A percentile compares a stretch with the other conserved stretches of the same genome.
phyloP scores from a whole-genome alignment of 768 basidiomycete species.

The Tremella fuciformis region DNA sequence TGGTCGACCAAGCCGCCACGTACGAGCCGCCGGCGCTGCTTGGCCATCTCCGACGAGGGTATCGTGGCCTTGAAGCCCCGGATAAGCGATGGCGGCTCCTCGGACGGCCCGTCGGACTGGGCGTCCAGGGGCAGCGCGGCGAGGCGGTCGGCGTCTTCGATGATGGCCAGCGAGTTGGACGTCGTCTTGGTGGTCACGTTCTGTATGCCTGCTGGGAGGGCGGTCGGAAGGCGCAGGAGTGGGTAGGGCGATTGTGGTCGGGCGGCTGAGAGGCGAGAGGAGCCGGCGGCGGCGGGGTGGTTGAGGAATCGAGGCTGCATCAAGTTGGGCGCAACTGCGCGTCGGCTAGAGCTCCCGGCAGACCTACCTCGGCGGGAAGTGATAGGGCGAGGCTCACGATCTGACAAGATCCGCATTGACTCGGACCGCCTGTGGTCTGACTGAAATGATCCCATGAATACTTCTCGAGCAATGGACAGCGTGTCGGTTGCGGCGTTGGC shows the following conservation, averaged over 20 bases:
- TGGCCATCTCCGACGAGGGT: slow-evolving; percentile 78
- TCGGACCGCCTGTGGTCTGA: slow-evolving; percentile 45
- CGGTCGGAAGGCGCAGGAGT: slow-evolving; percentile 35
- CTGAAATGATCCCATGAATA: slow-evolving; percentile 44
- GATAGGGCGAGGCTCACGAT: slow-evolving; percentile 33
- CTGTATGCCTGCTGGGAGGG: slow-evolving; percentile 31
- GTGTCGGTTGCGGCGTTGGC: slow-evolving; percentile 31
- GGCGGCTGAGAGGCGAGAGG: slow-evolving; percentile 14
- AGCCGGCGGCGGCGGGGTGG: slow-evolving; percentile 14
- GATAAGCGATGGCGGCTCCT: slow-evolving; percentile 56
- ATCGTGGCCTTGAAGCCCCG: slow-evolving; percentile 94
- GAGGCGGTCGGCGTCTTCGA: slow-evolving; percentile 47
- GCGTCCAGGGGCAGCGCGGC: slow-evolving; percentile 29
- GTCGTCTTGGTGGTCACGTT: slow-evolving; percentile 33
- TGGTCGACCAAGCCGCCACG: slow-evolving; percentile 55
- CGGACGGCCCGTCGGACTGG: slow-evolving; percentile 8
- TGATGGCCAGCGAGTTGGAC: slow-evolving; percentile 48
- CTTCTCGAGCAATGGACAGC: slow-evolving; percentile 46
- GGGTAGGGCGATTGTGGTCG: slow-evolving; percentile 24
- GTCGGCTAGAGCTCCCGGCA: slow-evolving; percentile 2
- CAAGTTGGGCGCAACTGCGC: slow-evolving; percentile 44
- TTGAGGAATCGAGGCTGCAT: slow-evolving; percentile 45
- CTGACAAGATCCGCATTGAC: slow-evolving; percentile 45
- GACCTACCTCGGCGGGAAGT: background rate
- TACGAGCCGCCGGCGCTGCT: slow-evolving; percentile 71